Evolutionary conservation across 352 stramenopile genomes (phyloP), one percentile per base, ranked within the genome.

Genomic region (Phytophthora agathidicida): DNA sequence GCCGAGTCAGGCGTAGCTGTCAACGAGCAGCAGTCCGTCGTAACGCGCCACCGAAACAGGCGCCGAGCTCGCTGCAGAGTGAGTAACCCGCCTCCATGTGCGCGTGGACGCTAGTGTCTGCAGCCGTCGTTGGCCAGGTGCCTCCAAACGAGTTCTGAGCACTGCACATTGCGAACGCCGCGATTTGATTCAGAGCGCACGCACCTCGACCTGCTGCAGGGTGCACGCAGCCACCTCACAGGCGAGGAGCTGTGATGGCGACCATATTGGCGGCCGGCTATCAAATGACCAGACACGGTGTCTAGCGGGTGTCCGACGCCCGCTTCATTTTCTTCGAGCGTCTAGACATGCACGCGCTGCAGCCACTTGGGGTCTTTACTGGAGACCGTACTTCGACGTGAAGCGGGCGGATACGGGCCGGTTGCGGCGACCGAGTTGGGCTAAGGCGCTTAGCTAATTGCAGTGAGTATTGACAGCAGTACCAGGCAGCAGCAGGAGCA

Each of bases 361-460:
- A 46, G 31, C 39, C 22, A 46, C 31, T 42, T 50, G n/a, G 36
- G n/a, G 17, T 16, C 27, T 20, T 37, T 39, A 16, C 35, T 26
- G 47, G 14, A n/a, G 11, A 22, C 17, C 47, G 56, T 53, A n/a
- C n/a, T n/a, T n/a, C 38, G 56, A 65, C 56, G 53, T 59, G 56
- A 65, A 59, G 56, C 35, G 33, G 26, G 56, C 32, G 36, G 42
- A 7, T 38, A 39, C 47, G 32, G 48, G 31, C 11, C 57, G 49
- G 19, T 49, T 62, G 52, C 52, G 41, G 53, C 42, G 41, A 28
- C 26, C 19, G 9, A n/a, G n/a, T 5, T 4, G 35, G n/a, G 35
- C n/a, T n/a, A n/a, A n/a, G n/a, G n/a, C n/a, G n/a, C n/a, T n/a
- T n/a, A 55, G 47, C 47, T 55, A 55, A 55, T 55, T 41, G 44